Percentiles rank a stretch among this genome's conserved stretches.
These are phyloP conservation scores for Baudoinia panamericana DNA, from an alignment of 495 filamentous ascomycete genomes.

Conservation along the genomic window DNA sequence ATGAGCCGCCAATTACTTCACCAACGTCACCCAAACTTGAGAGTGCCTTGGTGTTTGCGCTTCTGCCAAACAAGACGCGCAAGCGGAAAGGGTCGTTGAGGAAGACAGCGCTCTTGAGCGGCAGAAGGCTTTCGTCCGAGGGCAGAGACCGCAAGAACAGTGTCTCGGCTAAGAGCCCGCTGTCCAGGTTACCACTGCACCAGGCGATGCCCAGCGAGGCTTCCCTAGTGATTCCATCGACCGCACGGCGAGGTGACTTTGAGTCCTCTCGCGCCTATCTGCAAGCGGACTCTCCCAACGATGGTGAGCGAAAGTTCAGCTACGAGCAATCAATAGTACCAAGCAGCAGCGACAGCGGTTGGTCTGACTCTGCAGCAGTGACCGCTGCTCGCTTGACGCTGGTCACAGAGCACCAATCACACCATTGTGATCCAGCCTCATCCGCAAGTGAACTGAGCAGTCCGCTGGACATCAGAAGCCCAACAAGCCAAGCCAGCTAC, in stretches of 20 bases:
- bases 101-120: conserved; percentile 29
- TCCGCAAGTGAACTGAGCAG: conserved; percentile 10
- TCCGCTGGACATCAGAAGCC: conserved; percentile 36
- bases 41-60: conserved; percentile 26
- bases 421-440: background rate
- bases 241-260: no score
- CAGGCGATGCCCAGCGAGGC: background rate
- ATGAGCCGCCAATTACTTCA: conserved; percentile 10
- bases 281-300: no score
- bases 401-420: conserved; percentile 11
- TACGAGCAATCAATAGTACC: conserved; percentile 23
- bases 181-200: background rate
- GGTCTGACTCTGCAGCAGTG: conserved; percentile 14
- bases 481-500: conserved; percentile 40
- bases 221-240: no score
- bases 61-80: conserved; percentile 51
- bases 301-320: conserved; percentile 27
- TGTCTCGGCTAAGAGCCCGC: conserved; percentile 7
- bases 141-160: conserved; percentile 12
- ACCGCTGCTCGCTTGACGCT: conserved; percentile 10
- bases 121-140: conserved; percentile 9
- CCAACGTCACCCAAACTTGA: conserved; percentile 9
- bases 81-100: conserved; percentile 44
- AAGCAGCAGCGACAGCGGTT: conserved; percentile 23
- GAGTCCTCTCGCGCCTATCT: no score